Evolutionary conservation across 2,329 filamentous ascomycete species (phyloP).

Genomic region (Aaosphaeria pasadenensis): DNA sequence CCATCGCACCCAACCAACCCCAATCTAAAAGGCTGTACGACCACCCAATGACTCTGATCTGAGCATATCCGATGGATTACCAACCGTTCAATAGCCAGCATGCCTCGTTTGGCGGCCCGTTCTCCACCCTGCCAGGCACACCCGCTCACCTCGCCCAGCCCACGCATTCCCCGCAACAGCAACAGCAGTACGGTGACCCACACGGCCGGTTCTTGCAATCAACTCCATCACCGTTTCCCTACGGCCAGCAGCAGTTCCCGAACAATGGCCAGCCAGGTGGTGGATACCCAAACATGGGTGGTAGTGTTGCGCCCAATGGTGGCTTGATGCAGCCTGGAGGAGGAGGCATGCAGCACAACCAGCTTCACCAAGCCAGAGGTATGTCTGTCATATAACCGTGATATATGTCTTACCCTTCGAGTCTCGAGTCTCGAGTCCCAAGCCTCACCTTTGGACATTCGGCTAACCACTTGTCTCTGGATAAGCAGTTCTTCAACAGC

Average conservation of each 20-base stretch:
- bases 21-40: slow-evolving; percentile 39
- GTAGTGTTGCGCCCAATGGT: slow-evolving; percentile 15
- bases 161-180: slow-evolving; percentile 31
- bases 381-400: slow-evolving; percentile 14
- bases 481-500: slow-evolving; percentile 29
- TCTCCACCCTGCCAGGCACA: slow-evolving; percentile 22
- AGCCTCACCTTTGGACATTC: slow-evolving; percentile 17
- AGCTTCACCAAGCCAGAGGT: slow-evolving; percentile 38
- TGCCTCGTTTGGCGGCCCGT: slow-evolving; percentile 29
- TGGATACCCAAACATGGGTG: slow-evolving; percentile 10
- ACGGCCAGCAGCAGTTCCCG: slow-evolving; percentile 21
- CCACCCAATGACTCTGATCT: slow-evolving; percentile 35
- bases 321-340: slow-evolving; percentile 35
- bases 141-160: slow-evolving; percentile 12
- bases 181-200: slow-evolving; percentile 25
- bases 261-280: neutral
- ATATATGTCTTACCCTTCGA: too few species aligned
- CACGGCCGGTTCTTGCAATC: slow-evolving; percentile 34
- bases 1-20: slow-evolving; percentile 12
- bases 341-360: slow-evolving; percentile 28
- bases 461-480: slow-evolving; percentile 21
- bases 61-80: slow-evolving; percentile 34
- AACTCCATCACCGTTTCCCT: slow-evolving; percentile 23
- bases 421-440: neutral
- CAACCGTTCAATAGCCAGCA: slow-evolving; percentile 35